phyloP scores from a whole-genome alignment of 176 grass and related monocot species.

The Tillandsia fasciculata region DNA sequence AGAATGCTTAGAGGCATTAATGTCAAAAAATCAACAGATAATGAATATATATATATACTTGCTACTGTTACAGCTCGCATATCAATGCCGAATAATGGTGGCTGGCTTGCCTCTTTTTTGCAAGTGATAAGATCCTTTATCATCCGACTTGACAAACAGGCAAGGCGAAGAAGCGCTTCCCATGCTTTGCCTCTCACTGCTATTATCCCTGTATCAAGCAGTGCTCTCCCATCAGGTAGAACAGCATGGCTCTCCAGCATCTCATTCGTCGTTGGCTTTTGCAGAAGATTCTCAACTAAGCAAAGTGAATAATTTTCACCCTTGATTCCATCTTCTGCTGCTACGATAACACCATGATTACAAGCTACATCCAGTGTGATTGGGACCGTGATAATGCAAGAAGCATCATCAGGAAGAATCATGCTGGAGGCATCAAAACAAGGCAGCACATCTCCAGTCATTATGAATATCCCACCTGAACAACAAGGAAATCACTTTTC shows the following conservation, averaged over 20 bases:
- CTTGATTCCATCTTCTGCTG: constrained; percentile 30
- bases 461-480: constrained; percentile 93
- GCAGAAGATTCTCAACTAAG: constrained; percentile 69
- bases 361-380: constrained; percentile 65
- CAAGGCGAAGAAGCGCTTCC: constrained; percentile 55
- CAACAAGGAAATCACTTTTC: constrained; percentile 11
- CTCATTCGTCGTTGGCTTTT: constrained; percentile 64
- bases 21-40: neutral
- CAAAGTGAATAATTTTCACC: constrained; percentile 38
- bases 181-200: constrained; percentile 73
- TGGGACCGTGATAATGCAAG: constrained; percentile 69
- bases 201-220: constrained; percentile 94
- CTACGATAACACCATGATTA: constrained; percentile 93
- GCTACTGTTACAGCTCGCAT: constrained; percentile 21
- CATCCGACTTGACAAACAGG: constrained; percentile 52
- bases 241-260: constrained; percentile 55
- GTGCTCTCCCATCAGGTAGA: constrained; percentile 56
- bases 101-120: constrained; percentile 94
- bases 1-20: neutral
- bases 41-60: neutral
- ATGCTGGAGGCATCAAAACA: constrained; percentile 75
- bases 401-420: constrained; percentile 56
- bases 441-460: constrained; percentile 94
- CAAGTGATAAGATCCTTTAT: constrained; percentile 47
- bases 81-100: constrained; percentile 31